A percentile compares a stretch with the other conserved stretches of the same genome.
These are phyloP conservation scores for Passiflora organensis DNA, from an alignment of 345 rosid species.

Conservation along the genomic window DNA sequence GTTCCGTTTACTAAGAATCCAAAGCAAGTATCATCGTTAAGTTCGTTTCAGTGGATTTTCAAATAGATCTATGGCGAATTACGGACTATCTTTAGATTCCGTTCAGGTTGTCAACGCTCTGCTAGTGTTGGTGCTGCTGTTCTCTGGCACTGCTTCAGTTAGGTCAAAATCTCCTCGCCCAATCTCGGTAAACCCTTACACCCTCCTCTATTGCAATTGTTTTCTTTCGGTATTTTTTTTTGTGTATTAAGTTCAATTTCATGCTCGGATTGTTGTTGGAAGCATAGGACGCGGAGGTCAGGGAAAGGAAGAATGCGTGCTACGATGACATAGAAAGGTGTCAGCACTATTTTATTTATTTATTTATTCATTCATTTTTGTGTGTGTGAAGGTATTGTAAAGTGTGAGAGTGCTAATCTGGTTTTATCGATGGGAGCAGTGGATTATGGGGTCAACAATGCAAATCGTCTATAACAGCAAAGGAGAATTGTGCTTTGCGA, in stretches of 20 bases:
- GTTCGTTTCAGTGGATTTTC: no score
- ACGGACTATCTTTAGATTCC: no score
- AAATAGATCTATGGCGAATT: no score
- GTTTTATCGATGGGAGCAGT: constrained; percentile 31
- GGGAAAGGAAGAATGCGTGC: constrained; percentile 59
- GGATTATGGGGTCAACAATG: constrained; percentile 82
- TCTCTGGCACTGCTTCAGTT: constrained; percentile 5
- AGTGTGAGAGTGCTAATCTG: no score
- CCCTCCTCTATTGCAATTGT: not conserved
- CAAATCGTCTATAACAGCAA: constrained; percentile 53
- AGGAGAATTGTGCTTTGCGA: constrained; percentile 73
- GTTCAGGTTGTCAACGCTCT: no score
- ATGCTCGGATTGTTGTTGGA: not conserved
- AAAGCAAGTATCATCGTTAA: no score
- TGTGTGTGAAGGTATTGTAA: no score
- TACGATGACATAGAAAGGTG: constrained; percentile 77
- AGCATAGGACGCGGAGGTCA: constrained; percentile 52
- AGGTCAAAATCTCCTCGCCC: constrained; percentile 25
- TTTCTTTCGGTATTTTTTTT: not conserved
- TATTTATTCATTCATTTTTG: not conserved
- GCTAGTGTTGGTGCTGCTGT: not conserved
- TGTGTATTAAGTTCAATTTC: not conserved
- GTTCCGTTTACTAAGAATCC: no score
- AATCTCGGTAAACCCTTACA: constrained; percentile 11
- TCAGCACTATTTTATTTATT: not conserved